These are phyloP conservation scores for Globisporangium iwayamae DNA, from an alignment of 352 stramenopile species.

Conservation along the genomic window DNA sequence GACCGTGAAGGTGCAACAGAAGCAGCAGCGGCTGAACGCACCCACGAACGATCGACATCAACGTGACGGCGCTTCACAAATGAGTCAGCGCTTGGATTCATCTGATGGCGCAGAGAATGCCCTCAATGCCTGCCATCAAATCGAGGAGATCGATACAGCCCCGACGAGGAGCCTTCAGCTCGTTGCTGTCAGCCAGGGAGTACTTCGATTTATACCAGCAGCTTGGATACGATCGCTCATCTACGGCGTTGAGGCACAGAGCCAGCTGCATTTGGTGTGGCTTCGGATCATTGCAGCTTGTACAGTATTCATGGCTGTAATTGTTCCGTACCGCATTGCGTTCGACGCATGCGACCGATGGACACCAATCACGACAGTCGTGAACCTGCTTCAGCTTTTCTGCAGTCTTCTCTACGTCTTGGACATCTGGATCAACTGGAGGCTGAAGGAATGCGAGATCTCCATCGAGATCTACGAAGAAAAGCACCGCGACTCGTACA, in stretches of 20 bases:
- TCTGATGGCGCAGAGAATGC: not conserved
- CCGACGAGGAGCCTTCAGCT: not conserved
- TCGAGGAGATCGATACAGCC: conserved; percentile 1
- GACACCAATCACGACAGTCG: conserved; percentile 11
- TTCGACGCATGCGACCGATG: conserved; percentile 40
- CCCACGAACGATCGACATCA: conserved; percentile 9
- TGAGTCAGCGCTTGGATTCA: not conserved
- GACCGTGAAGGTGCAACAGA: conserved; percentile 40
- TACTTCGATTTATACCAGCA: conserved; percentile 3
- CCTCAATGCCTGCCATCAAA: not conserved
- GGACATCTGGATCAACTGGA: conserved; percentile 58
- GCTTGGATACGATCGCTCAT: conserved; percentile 12
- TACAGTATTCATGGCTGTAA: conserved; percentile 39
- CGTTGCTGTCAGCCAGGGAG: conserved; percentile 3
- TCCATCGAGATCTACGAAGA: conserved; percentile 58
- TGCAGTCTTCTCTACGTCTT: conserved; percentile 35
- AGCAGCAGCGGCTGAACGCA: conserved; percentile 29
- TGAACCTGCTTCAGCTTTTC: conserved; percentile 32
- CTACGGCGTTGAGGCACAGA: conserved; percentile 34
- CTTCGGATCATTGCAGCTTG: conserved; percentile 29
- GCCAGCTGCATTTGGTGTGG: conserved; percentile 39
- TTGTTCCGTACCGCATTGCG: conserved; percentile 49
- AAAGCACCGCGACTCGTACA: conserved; percentile 38
- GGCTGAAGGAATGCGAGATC: conserved; percentile 33
- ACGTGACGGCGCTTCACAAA: not conserved